Base-by-base conservation (phyloP, 805 yeast genomes). In the Saccharomycopsis malanga region DNA sequence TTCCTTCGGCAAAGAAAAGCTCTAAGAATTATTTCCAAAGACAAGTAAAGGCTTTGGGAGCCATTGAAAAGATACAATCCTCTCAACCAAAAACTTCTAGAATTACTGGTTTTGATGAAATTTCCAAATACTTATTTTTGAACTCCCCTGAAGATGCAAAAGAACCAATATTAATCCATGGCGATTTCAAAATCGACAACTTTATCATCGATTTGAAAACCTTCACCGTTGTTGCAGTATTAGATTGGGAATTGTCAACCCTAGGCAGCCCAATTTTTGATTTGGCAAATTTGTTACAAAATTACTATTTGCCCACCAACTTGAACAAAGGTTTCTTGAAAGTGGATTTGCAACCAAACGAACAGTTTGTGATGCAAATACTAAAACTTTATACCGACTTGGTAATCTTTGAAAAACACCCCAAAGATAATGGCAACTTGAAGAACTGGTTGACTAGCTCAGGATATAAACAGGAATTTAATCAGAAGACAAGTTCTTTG, bases 171-270 rank as follows among this genome's bases (percentile, higher is more conserved):
- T 65, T 79, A 47, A 76, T 79, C 34, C 85, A 79, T 54, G 85
- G 89, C 38, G 79, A 80, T 65, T 72, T 73, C 70, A 74, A 79
- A 65, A 68, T 74, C 56, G 82, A 83, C 68, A 70, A 83, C 64
- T 66, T 83, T 53, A 71, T 83, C 29, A 73, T 74, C 63, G 72
- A 81, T 61, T 78, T 77, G 53, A 70, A 69, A 0, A 67, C 69
- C 39, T 70, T 71, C 18, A 58, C 60, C 38, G 76, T 78, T 2
- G 61, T 72, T 42, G 82, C 83, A 0, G 74, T 79, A 2, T 63
- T 79, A 36, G 84, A 79, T 57, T 79, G 85, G 85, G 85, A 79
- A 57, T 61, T 79, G 34, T 76, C 82, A 53, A 79, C 84, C 0
- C 64, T 75, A 48, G 85, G 85, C 0, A 81, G 78, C 54, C 85